These are phyloP conservation scores for Globisporangium middletonii DNA, from an alignment of 352 stramenopile species.

Conservation along the genomic window DNA sequence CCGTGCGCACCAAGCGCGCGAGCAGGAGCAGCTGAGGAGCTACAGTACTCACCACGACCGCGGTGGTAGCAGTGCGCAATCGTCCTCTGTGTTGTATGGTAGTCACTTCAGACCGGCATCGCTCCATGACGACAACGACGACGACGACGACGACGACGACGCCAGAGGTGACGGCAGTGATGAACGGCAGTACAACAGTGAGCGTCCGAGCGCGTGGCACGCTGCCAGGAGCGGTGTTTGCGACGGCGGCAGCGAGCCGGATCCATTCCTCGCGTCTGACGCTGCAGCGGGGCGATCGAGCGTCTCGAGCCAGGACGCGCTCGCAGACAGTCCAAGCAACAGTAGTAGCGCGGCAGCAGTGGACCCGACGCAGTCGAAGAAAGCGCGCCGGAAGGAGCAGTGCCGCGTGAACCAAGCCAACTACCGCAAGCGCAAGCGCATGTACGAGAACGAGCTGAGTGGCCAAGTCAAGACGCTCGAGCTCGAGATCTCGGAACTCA, in stretches of 20 bases:
- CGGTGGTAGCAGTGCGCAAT: neutral
- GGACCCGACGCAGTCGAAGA: slow-evolving; percentile 19
- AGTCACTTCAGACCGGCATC: neutral
- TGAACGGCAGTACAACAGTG: neutral
- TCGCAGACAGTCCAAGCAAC: neutral
- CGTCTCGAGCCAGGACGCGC: neutral
- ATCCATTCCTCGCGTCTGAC: neutral
- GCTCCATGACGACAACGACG: neutral
- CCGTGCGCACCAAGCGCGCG: neutral
- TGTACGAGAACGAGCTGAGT: slow-evolving; percentile 27
- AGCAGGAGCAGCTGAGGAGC: neutral
- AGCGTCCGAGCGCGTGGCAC: neutral
- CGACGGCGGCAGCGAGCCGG: neutral
- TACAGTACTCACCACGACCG: neutral
- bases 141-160: neutral
- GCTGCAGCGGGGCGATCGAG: neutral
- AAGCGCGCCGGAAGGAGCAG: slow-evolving; percentile 42
- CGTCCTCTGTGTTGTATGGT: neutral
- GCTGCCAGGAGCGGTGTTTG: neutral
- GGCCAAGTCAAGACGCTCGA: slow-evolving; percentile 28
- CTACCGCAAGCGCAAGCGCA: slow-evolving; percentile 49
- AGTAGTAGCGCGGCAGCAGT: neutral
- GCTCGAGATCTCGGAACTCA: slow-evolving; percentile 29
- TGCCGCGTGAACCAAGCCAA: slow-evolving; percentile 60
- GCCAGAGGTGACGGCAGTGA: neutral